phyloP scores from a whole-genome alignment of 139 green algal genomes.

The Eudorina sp. region DNA sequence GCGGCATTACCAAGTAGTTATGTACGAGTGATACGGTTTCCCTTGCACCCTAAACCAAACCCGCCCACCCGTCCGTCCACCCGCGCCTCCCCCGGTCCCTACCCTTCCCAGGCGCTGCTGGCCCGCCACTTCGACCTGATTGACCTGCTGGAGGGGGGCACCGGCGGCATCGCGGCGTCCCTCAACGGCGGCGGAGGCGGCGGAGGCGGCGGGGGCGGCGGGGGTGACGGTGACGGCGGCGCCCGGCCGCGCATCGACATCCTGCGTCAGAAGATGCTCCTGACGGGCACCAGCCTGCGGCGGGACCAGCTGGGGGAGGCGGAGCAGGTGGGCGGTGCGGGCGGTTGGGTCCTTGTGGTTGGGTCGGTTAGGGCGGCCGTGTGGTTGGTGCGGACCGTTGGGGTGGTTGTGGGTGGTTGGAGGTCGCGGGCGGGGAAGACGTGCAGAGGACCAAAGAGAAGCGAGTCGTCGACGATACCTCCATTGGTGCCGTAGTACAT shows the following conservation, averaged over 20 bases:
- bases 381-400: not conserved
- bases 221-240: not conserved
- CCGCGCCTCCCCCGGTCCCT: not conserved
- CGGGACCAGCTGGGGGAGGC: conserved; percentile 38
- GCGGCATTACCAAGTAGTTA: no score
- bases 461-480: no score
- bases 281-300: conserved; percentile 16
- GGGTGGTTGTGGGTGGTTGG: not conserved
- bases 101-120: conserved; percentile 8
- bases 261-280: conserved; percentile 46
- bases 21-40: no score
- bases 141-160: conserved; percentile 39
- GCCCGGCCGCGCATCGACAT: not conserved
- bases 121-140: conserved; percentile 44
- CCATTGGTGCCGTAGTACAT: no score
- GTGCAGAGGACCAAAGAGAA: no score
- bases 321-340: conserved; percentile 22
- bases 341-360: not conserved
- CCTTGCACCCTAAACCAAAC: no score
- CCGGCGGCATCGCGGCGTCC: not conserved
- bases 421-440: no score
- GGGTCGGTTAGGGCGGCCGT: not conserved
- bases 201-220: not conserved
- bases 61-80: not conserved
- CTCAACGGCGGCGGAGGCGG: not conserved